Percentiles rank a stretch among this genome's conserved stretches.
phyloP scores from a whole-genome alignment of 192 early-diverging fungal genomes.

The Coemansia sp. region DNA sequence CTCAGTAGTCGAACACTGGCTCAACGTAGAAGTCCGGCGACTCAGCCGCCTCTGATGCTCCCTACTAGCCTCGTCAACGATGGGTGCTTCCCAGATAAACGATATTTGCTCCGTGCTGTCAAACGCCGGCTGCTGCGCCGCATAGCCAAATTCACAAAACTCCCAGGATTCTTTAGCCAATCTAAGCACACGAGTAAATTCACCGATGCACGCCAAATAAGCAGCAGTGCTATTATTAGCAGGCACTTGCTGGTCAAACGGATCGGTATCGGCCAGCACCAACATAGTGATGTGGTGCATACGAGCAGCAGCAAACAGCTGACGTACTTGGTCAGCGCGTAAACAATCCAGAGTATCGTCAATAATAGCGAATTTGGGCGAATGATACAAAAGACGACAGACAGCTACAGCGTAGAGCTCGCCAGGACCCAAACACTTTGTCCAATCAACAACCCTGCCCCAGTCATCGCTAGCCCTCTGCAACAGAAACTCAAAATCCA shows the following conservation, averaged over 20 bases:
- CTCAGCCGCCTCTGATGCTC: conserved; percentile 8
- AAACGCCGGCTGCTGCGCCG: conserved; percentile 26
- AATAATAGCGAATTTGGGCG: conserved; percentile 37
- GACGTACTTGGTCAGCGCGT: conserved; percentile 15
- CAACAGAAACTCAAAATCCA: conserved; percentile 41
- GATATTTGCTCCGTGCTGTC: conserved; percentile 7
- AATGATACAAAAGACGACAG: conserved; percentile 38
- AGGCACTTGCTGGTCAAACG: conserved; percentile 10
- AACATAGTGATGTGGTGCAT: conserved; percentile 37
- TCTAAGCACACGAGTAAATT: conserved; percentile 40
- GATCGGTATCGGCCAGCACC: conserved; percentile 22
- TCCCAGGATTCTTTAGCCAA: conserved; percentile 19
- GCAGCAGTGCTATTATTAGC: background rate
- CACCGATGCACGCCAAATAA: conserved; percentile 16
- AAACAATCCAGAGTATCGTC: conserved; percentile 24
- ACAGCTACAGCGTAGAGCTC: conserved; percentile 35
- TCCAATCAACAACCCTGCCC: conserved; percentile 42
- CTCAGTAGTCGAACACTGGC: conserved; percentile 55
- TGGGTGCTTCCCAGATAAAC: conserved; percentile 18
- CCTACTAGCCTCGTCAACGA: background rate
- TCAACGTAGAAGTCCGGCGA: conserved; percentile 40
- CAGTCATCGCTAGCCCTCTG: conserved; percentile 34
- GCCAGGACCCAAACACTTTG: conserved; percentile 27
- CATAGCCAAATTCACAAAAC: conserved; percentile 37
- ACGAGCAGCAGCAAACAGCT: conserved; percentile 29